Conservation (phyloP, 2,329 filamentous ascomycete species). For the Pseudogymnoascus sp. region DNA sequence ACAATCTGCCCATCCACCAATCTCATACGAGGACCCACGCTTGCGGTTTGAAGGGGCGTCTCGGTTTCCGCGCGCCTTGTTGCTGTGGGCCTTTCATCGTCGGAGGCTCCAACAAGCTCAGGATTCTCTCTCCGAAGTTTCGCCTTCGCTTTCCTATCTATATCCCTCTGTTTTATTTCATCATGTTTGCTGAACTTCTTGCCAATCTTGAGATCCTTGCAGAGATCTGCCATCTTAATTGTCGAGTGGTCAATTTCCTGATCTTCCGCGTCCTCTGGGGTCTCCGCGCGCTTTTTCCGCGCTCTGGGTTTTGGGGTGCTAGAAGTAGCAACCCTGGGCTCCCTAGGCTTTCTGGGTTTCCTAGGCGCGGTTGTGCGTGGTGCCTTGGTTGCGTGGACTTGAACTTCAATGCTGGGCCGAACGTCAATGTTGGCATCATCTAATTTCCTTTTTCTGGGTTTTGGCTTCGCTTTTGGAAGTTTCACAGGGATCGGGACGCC, state of each 20-base stretch:
- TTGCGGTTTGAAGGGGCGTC: constrained; percentile 12
- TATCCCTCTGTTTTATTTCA: constrained; percentile 61
- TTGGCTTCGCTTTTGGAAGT: neutral
- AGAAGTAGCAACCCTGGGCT: constrained; percentile 10
- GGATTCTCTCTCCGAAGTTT: constrained; percentile 22
- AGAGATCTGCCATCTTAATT: constrained; percentile 66
- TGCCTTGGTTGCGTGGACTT: neutral
- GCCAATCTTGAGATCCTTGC: constrained; percentile 59
- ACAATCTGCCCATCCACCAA: constrained; percentile 67
- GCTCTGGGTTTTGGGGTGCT: constrained; percentile 15
- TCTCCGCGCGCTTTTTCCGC: constrained; percentile 28
- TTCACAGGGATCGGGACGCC: constrained; percentile 10
- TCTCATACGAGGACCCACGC: constrained; percentile 42
- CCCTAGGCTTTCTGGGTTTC: constrained; percentile 5
- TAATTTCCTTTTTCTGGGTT: neutral
- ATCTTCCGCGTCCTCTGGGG: constrained; percentile 55
- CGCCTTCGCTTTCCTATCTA: constrained; percentile 31
- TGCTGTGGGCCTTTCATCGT: neutral
- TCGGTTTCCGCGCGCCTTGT: neutral
- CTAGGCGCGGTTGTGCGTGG: neutral
- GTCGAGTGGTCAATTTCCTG: constrained; percentile 55
- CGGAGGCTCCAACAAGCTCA: constrained; percentile 15
- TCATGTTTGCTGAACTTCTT: constrained; percentile 68
- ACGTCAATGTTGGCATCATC: constrained; percentile 6
- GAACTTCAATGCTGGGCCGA: constrained; percentile 10